Percentiles rank a stretch among this genome's conserved stretches.
These are phyloP conservation scores for Fusarium circinatum DNA, from an alignment of 2,329 filamentous ascomycete species.

Conservation along the genomic window DNA sequence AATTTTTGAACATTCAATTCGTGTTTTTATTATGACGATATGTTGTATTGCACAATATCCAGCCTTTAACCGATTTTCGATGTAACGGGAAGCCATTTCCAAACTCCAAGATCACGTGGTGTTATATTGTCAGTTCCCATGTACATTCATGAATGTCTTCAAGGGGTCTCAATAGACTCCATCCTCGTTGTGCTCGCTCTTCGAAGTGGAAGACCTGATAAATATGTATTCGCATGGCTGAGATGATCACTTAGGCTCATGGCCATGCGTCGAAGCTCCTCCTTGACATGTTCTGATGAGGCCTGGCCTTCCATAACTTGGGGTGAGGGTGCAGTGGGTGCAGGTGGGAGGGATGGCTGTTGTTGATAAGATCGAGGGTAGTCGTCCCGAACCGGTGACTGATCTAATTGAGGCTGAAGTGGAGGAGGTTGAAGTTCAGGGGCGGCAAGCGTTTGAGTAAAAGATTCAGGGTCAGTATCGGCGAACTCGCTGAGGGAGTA, in stretches of 20 bases:
- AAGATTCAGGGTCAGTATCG: constrained; percentile 53
- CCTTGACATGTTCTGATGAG: constrained; percentile 61
- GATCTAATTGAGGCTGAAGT: constrained; percentile 40
- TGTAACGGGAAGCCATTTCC: neutral
- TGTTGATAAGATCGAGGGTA: constrained; percentile 23
- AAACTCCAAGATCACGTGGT: neutral
- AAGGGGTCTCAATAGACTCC: constrained; percentile 41
- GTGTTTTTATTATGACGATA: constrained; percentile 27
- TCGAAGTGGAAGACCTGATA: constrained; percentile 54
- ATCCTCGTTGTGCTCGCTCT: constrained; percentile 47
- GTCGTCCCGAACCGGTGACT: constrained; percentile 26
- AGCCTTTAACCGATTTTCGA: neutral
- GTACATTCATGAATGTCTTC: neutral
- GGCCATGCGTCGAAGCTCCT: constrained; percentile 61
- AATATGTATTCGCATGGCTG: constrained; percentile 56
- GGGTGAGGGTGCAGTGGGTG: constrained; percentile 58
- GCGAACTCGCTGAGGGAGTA: constrained; percentile 55
- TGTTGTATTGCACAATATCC: constrained; percentile 2
- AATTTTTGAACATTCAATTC: constrained; percentile 23
- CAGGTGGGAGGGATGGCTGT: constrained; percentile 45
- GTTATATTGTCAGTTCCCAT: neutral
- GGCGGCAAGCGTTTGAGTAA: constrained; percentile 46
- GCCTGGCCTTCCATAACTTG: constrained; percentile 66
- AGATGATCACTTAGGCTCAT: constrained; percentile 62
- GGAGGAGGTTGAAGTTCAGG: constrained; percentile 38